Base-by-base conservation (phyloP, 2,329 filamentous ascomycete species). In the Aureobasidium lini region DNA sequence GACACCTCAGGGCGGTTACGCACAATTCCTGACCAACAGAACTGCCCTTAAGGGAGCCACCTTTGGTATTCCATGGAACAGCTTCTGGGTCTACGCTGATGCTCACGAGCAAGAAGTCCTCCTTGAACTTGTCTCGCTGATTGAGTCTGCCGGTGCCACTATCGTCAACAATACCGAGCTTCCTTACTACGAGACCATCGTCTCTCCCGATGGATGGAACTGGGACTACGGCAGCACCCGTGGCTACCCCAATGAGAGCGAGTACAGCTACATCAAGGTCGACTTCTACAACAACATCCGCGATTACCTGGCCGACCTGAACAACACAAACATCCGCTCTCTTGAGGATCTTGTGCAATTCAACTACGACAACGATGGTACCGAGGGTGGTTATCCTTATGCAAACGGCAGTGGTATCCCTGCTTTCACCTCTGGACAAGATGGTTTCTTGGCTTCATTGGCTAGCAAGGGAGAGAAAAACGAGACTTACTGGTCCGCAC, bases 151-250 rank as follows among this genome's bases (percentile, higher is more conserved):
- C 0, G 87, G 88, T 1, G 87, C 85, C 0, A 86, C 79, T 1
- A 77, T 91, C 42, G 75, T 90, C 66, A 88, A 90, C 66, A 79
- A 79, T 29, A 89, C 86, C 0, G 87, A 91, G 67, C 77, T 91
- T 1, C 82, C 83, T 23, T 76, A 83, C 68, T 81, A 83, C 65
- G 71, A 84, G 66, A 81, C 74, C 0, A 81, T 89, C 28, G 79
- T 90, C 11, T 81, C 80, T 34, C 85, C 83, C 0, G 70, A 81
- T 50, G 85, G 85, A n/a, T 91, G 87, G 87, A 77, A 90, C 70
- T 91, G 88, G 80, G 85, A 88, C 66, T 87, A 83, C 63, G 86
- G 86, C 13, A 77, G 73, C 6, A 79, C 76, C 1, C 80, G 85
- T 4, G 84, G 85, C 2, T 84, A 76, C 65, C 74, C 84, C n/a